Evolutionary conservation across 2,329 filamentous ascomycete species (phyloP).

Genomic region (Arthrobotrys sinensis): DNA sequence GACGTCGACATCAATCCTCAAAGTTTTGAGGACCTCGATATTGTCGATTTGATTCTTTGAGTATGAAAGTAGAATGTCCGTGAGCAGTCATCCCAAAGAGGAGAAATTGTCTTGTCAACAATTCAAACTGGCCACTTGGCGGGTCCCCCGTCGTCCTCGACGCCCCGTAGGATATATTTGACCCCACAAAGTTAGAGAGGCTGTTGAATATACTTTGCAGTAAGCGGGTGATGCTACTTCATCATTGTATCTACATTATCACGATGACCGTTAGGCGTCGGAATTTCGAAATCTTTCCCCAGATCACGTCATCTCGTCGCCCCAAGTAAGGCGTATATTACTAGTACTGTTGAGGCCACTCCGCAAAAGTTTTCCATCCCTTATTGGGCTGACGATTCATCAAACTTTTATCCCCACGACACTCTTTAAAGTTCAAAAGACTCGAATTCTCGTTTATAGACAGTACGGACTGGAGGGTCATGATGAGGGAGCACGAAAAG

Average conservation of each 20-base stretch:
- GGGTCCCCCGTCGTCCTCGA: not conserved
- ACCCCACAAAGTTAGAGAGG: not conserved
- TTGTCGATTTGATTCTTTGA: not conserved
- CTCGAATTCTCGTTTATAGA: not conserved
- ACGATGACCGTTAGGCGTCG: not conserved
- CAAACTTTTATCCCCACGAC: not conserved
- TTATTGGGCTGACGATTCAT: not conserved
- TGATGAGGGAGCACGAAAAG: not conserved
- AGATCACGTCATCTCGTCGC: conserved; percentile 25
- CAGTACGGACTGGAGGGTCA: not conserved
- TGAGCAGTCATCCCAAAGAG: conserved; percentile 19
- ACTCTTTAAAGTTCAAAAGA: not conserved
- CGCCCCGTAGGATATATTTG: not conserved
- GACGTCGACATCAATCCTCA: not conserved
- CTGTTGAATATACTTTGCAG: not conserved
- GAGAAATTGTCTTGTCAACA: conserved; percentile 24
- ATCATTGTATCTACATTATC: not conserved
- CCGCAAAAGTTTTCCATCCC: conserved; percentile 30
- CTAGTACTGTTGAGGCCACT: conserved; percentile 11
- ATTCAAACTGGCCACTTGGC: conserved; percentile 9
- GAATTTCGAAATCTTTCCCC: conserved; percentile 28
- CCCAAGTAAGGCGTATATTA: conserved; percentile 25
- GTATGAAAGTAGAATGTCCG: not conserved
- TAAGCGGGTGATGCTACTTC: not conserved
- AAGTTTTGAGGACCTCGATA: not conserved